These are phyloP conservation scores for Groenewaldozyma salmanticensis DNA, from an alignment of 805 yeast species.

Conservation along the genomic window DNA sequence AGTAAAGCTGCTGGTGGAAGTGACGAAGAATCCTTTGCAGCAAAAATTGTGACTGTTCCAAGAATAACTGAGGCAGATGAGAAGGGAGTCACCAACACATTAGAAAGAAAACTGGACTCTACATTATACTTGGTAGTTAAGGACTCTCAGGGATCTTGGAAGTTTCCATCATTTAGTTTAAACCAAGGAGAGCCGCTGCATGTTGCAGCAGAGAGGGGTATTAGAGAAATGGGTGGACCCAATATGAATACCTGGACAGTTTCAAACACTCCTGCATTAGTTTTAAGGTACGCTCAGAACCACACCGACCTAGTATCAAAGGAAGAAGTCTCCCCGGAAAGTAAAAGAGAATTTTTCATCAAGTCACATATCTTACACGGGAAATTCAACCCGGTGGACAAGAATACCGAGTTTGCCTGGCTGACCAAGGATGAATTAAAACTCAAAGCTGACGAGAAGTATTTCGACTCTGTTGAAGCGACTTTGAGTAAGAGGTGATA, in stretches of 20 bases:
- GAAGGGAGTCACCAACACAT: constrained; percentile 47
- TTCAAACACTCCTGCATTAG: constrained; percentile 80
- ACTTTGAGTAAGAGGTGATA: constrained; percentile 13
- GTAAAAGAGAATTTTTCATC: constrained; percentile 55
- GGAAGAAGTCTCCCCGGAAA: constrained; percentile 15
- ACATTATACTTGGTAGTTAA: constrained; percentile 71
- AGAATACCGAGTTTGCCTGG: constrained; percentile 60
- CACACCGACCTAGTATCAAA: constrained; percentile 13
- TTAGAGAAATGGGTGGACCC: constrained; percentile 63
- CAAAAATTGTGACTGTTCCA: constrained; percentile 58
- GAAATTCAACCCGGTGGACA: constrained; percentile 40
- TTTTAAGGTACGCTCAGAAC: constrained; percentile 34
- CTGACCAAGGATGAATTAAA: constrained; percentile 69
- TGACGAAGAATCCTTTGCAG: constrained; percentile 31
- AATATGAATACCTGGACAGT: constrained; percentile 80
- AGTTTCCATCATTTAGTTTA: constrained; percentile 62
- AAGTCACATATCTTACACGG: constrained; percentile 89
- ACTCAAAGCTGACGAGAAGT: constrained; percentile 40
- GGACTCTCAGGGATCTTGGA: constrained; percentile 39
- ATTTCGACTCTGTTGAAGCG: constrained; percentile 42
- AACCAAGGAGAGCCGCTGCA: constrained; percentile 47
- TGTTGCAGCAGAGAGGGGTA: constrained; percentile 62
- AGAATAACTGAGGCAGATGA: constrained; percentile 73
- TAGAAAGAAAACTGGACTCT: constrained; percentile 71
- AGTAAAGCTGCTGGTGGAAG: constrained; percentile 5